Base-by-base conservation (phyloP, 306 rosid species). In the Lablab purpureus region DNA sequence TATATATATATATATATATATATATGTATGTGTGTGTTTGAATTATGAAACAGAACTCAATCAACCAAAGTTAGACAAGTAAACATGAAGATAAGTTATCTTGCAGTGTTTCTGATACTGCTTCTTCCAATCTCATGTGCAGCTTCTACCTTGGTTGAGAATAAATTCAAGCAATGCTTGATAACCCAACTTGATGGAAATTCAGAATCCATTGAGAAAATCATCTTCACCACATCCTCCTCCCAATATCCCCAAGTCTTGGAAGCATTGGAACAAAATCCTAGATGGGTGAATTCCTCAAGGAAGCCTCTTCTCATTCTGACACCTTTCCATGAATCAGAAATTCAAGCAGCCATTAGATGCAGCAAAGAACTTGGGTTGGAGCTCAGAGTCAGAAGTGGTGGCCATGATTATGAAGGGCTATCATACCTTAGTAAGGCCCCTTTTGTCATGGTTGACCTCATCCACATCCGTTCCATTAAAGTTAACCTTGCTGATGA, bases 351-450 rank as follows among this genome's bases (percentile, higher is more conserved):
- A 76, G 76, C 88, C 15, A 28, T 88, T 12, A 34, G 52, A n/a
- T 88, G 94, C 70, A 83, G 83, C 90, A 79, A 28, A 22, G 18
- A 79, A 21, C 73, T 14, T 23, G 82, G 88, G 6, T 12, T 90
- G 7, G 87, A 84, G 41, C 28, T 90, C 63, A 84, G 89, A 69
- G 83, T 88, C 19, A 67, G 81, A 75, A 90, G 92, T 76, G 91
- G 90, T 6, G 88, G 90, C 1, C 88, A 87, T 80, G 89, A 88
- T 63, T 86, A 90, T 65, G 91, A 87, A 68, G 94, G 91, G 23
- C 73, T 78, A 1, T 90, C 94, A 2, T 90, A 67, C 50, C 70
- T 73, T 15, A 71, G 78, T 64, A 45, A 72, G 76, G 72, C 55
- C 2, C 81, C 84, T 9, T 87, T 87, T 79, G 25, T 88, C 25